Evolutionary conservation across 2,329 filamentous ascomycete genomes (phyloP).

Genomic region (Rosellinia necatrix): DNA sequence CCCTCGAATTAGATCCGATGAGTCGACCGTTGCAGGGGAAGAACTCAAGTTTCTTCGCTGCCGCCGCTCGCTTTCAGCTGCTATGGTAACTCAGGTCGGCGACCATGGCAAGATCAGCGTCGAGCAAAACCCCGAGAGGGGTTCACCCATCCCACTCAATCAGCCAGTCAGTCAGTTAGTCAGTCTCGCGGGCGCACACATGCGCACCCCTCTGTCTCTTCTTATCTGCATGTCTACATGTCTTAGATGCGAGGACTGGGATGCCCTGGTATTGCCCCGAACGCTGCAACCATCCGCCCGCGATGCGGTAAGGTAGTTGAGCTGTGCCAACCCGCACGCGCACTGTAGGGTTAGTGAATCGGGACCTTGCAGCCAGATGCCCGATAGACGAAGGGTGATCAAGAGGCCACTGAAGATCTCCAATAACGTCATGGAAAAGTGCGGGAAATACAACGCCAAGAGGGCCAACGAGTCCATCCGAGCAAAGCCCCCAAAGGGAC

Average conservation of each 20-base stretch:
- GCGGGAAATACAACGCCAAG: too few species aligned
- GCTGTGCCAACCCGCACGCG: not conserved
- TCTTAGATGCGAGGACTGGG: constrained; percentile 19
- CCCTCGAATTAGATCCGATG: constrained; percentile 6
- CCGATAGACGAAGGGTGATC: constrained; percentile 20
- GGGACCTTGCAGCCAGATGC: constrained; percentile 24
- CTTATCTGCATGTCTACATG: constrained; percentile 16
- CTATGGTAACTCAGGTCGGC: constrained; percentile 25
- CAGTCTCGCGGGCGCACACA: constrained; percentile 2
- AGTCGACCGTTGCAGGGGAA: constrained; percentile 3
- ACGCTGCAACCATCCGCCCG: constrained; percentile 20
- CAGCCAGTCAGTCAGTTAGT: too few species aligned
- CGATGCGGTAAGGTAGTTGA: not conserved
- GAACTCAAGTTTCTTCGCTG: not conserved
- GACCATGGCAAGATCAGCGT: constrained; percentile 25
- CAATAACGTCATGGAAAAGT: not conserved
- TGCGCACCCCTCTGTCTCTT: not conserved
- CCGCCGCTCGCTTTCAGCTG: constrained; percentile 25
- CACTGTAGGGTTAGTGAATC: constrained; percentile 20
- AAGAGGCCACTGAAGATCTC: not conserved
- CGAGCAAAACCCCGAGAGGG: constrained; percentile 19
- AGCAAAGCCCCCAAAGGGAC: not conserved
- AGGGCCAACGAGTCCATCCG: too few species aligned
- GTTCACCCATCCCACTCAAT: too few species aligned
- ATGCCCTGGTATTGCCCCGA: constrained; percentile 21